Conservation (phyloP, 176 grass and related monocot species). For the Triticum monococcum region DNA sequence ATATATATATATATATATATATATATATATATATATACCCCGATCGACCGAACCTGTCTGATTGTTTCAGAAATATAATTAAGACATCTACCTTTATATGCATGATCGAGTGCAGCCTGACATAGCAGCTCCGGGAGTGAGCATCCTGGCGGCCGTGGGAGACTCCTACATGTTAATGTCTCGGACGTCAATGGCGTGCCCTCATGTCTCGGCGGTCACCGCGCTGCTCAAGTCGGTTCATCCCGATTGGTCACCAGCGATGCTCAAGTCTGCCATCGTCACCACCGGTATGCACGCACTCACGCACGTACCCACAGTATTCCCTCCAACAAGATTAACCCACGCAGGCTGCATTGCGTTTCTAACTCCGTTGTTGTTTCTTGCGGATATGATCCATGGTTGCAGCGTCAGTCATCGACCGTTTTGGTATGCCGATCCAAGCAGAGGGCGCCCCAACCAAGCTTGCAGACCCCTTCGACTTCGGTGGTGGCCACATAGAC, state of each 20-base stretch:
- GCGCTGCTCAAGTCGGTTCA: constrained; percentile 35
- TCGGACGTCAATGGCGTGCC: constrained; percentile 45
- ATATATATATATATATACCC: too few species aligned
- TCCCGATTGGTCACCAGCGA: constrained; percentile 41
- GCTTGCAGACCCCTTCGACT: neutral
- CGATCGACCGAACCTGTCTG: too few species aligned
- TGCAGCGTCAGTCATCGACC: neutral
- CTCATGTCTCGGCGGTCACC: constrained; percentile 33
- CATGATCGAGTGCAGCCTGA: constrained; percentile 20
- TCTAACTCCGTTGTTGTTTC: too few species aligned
- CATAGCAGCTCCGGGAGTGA: constrained; percentile 23
- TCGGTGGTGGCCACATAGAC: too few species aligned
- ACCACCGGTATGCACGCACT: constrained; percentile 18
- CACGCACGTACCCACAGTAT: too few species aligned
- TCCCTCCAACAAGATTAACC: too few species aligned
- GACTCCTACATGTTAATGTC: neutral
- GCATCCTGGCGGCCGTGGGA: constrained; percentile 20
- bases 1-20: too few species aligned
- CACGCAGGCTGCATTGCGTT: too few species aligned
- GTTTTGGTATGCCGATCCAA: neutral
- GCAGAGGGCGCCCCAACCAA: neutral
- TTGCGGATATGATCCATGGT: too few species aligned
- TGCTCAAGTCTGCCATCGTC: constrained; percentile 43
- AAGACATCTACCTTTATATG: too few species aligned
- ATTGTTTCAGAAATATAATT: too few species aligned